Evolutionary conservation across 2,329 filamentous ascomycete species (phyloP), one percentile per base, ranked within the genome.

Genomic region (Fusarium dimerum): DNA sequence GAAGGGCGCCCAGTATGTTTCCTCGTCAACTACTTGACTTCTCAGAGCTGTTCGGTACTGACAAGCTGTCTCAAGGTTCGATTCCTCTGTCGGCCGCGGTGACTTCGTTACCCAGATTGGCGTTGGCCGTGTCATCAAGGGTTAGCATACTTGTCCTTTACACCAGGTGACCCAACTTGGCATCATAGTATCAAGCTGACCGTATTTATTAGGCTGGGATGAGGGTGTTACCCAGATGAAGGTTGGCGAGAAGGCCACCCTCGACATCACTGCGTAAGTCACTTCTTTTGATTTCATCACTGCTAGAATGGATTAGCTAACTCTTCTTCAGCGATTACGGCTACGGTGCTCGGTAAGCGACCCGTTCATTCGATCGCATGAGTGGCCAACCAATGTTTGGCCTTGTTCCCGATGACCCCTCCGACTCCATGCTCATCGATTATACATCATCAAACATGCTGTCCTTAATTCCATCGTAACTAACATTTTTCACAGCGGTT

Each of bases 161-260:
- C 46, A 13, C 3, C 11, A 17, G 30, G 26, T 40, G 44, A 15
- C 49, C 20, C 7, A 5, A 26, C 20, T 26, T 26, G 20, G 20
- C 20, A 26, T 26, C 7, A 26, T 26, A 26, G 20, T 26, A 26
- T 26, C 47, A 57, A 45, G 47, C 50, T 55, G 49, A 57, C 32
- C 11, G 13, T 11, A 36, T 11, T 12, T 12, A 5, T 34, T 43
- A 92, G 89, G 85, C 63, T 95, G 84, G 91, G 92, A 91, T 68
- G 86, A 96, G 75, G 92, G 88, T 61, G 92, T 97, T 48, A 76
- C 78, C 45, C 78, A 84, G 69, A 97, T 99, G 93, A 87, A 87
- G 70, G 78, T 96, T 53, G 92, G 93, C 71, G 93, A 97, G 82
- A 93, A 90, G 78, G 87, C 91, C 48, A 89, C 84, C 47, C 80